phyloP scores from a whole-genome alignment of 441 rosid species.

The Pelargonium australe region DNA sequence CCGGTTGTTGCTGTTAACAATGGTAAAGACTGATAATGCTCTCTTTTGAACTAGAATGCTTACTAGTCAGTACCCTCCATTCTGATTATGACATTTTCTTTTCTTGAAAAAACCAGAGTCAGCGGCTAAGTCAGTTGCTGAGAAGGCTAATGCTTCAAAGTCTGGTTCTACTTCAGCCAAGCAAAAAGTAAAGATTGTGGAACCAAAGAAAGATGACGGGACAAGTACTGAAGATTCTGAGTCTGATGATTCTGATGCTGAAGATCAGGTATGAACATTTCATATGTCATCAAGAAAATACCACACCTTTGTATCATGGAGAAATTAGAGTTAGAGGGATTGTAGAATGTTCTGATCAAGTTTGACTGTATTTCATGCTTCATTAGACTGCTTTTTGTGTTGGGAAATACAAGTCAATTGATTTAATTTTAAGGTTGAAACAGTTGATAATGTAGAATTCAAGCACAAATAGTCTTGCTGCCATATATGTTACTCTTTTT shows the following conservation, averaged over 20 bases:
- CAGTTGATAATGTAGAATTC: neutral
- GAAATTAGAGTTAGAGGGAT: neutral
- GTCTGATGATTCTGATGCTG: conserved; percentile 30
- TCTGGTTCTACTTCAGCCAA: conserved; percentile 24
- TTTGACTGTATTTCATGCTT: neutral
- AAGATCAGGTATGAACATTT: conserved; percentile 7
- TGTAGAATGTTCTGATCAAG: neutral
- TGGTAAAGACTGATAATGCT: conserved; percentile 20
- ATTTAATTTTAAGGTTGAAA: neutral
- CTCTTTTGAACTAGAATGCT: neutral
- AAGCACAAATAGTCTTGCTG: neutral
- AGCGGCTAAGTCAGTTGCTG: conserved; percentile 10
- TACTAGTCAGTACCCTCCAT: neutral
- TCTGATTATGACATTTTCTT: neutral
- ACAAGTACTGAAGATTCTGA: conserved; percentile 21
- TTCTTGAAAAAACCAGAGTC: conserved; percentile 22
- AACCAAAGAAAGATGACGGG: conserved; percentile 36
- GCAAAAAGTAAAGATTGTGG: conserved; percentile 40
- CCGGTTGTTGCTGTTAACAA: conserved; percentile 14
- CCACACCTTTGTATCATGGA: neutral
- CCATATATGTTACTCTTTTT: too few species aligned
- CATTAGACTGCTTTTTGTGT: neutral
- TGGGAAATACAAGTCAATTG: neutral
- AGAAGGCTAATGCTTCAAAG: conserved; percentile 18
- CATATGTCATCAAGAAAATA: neutral